These are phyloP conservation scores for Zymoseptoria passerinii DNA, from an alignment of 2,329 filamentous ascomycete genomes.

Conservation along the genomic window DNA sequence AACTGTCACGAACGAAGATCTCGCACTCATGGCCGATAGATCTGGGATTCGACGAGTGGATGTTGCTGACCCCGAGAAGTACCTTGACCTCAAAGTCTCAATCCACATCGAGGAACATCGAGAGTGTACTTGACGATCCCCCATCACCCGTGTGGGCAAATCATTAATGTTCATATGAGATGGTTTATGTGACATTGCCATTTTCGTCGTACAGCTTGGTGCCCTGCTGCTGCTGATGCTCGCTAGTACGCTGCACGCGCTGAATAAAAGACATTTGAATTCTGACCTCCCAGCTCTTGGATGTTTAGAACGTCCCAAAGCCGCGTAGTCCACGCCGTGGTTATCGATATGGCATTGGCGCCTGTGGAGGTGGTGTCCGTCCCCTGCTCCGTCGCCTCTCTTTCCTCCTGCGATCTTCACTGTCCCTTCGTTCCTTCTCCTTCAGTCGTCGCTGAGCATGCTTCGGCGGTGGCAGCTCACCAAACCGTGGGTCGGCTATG, in stretches of 20 bases:
- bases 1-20: neutral
- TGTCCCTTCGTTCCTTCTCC: conserved; percentile 26
- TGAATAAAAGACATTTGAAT: neutral
- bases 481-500: conserved; percentile 31
- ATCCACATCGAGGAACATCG: too few species aligned
- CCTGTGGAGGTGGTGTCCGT: conserved; percentile 17
- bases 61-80: too few species aligned
- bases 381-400: conserved; percentile 17
- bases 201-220: neutral
- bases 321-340: neutral
- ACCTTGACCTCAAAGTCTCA: too few species aligned
- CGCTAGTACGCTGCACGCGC: neutral
- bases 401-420: conserved; percentile 18
- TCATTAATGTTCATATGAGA: too few species aligned
- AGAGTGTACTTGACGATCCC: too few species aligned
- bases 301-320: neutral
- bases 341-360: conserved; percentile 15
- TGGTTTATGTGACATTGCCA: too few species aligned
- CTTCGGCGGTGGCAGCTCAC: conserved; percentile 4
- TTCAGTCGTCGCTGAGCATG: conserved; percentile 26
- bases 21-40: too few species aligned
- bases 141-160: too few species aligned
- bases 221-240: neutral
- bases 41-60: too few species aligned
- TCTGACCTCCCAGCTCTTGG: neutral